Conservation (phyloP, 164 flowering plant genomes). For the Vitis rotundifolia region DNA sequence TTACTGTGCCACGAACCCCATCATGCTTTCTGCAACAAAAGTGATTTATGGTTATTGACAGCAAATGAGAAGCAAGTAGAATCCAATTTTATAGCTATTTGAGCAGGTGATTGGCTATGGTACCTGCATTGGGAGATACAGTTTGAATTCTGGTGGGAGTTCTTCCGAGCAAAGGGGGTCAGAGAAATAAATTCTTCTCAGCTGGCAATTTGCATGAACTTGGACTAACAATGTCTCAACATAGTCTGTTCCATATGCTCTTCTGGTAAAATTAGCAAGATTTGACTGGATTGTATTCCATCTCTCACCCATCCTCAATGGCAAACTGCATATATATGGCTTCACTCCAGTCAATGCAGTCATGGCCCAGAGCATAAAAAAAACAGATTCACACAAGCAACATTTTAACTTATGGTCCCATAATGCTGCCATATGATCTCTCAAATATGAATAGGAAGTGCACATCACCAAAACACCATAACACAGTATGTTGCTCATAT, state of each 20-base stretch:
- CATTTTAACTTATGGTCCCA: too few species aligned
- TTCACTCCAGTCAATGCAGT: slow-evolving; percentile 96
- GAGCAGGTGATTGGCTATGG: too few species aligned
- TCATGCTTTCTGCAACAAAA: too few species aligned
- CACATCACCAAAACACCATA: too few species aligned
- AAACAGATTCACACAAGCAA: too few species aligned
- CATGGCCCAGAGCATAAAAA: slow-evolving; percentile 50
- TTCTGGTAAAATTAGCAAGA: slow-evolving; percentile 80
- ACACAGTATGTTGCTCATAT: too few species aligned
- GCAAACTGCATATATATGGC: slow-evolving; percentile 99
- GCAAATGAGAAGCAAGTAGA: too few species aligned
- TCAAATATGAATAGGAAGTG: too few species aligned
- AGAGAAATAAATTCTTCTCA: slow-evolving; percentile 91
- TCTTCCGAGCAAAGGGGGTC: slow-evolving; percentile 97
- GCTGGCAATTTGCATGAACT: slow-evolving; percentile 95
- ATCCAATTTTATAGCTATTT: too few species aligned
- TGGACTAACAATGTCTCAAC: slow-evolving; percentile 95
- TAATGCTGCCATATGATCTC: too few species aligned
- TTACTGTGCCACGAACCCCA: too few species aligned
- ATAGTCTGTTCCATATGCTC: slow-evolving; percentile 95
- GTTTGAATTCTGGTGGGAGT: slow-evolving; percentile 94
- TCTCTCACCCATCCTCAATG: slow-evolving; percentile 95
- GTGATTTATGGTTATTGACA: too few species aligned
- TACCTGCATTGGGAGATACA: slow-evolving; percentile 95
- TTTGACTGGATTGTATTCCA: slow-evolving; percentile 99